Conservation (phyloP, 176 grass and related monocot species). For the Leersia perrieri region DNA sequence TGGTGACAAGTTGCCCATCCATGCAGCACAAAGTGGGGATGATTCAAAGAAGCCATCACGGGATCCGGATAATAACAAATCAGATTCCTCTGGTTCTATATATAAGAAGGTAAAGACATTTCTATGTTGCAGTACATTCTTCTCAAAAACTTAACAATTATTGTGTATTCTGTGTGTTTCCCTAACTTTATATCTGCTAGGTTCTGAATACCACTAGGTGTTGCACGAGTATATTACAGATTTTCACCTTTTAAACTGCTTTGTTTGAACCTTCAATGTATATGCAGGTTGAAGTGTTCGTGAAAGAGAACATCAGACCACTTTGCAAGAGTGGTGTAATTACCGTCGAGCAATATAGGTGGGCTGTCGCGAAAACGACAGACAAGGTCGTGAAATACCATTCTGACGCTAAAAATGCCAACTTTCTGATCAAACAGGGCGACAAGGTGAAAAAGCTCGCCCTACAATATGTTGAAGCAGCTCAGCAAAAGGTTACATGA, state of each 20-base stretch:
- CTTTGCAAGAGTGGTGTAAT: slow-evolving; percentile 94
- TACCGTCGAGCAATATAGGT: slow-evolving; percentile 70
- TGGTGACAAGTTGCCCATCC: slow-evolving; percentile 20
- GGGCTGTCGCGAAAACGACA: slow-evolving; percentile 63
- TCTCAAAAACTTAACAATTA: background rate
- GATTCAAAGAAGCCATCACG: slow-evolving; percentile 36
- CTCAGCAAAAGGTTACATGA: slow-evolving; percentile 55
- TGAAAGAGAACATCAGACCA: slow-evolving; percentile 93
- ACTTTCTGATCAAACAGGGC: slow-evolving; percentile 86
- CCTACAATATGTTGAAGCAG: slow-evolving; percentile 77
- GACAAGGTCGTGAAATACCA: slow-evolving; percentile 90
- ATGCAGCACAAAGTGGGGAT: slow-evolving; percentile 30
- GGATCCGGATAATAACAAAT: slow-evolving; percentile 25
- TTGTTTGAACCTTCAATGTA: background rate
- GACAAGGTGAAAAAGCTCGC: slow-evolving; percentile 96
- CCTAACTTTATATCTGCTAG: background rate
- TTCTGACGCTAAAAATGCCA: slow-evolving; percentile 63
- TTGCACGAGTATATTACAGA: background rate
- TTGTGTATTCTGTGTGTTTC: background rate
- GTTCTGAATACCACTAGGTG: background rate
- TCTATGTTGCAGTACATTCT: background rate
- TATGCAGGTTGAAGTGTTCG: slow-evolving; percentile 69
- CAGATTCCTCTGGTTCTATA: slow-evolving; percentile 50
- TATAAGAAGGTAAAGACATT: slow-evolving; percentile 82
- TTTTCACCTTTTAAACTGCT: background rate